Conservation (phyloP, 139 green algal genomes). For the Chlorella ohadii region DNA sequence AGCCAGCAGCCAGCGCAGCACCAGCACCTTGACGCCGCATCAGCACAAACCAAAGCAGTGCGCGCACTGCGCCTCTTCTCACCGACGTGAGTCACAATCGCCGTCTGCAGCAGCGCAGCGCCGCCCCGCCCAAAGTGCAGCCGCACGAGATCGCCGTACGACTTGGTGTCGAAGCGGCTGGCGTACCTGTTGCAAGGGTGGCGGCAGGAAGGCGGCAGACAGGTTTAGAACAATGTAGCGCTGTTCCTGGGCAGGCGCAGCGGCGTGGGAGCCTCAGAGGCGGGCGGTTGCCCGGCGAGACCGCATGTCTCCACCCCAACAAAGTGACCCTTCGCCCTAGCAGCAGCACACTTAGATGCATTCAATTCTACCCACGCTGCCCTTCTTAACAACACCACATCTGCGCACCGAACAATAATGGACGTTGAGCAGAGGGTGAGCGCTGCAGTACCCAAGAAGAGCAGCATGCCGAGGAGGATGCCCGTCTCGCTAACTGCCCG, state of each 20-base stretch:
- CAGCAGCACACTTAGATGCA: too few relatives aligned
- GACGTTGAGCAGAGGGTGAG: slow-evolving; percentile 8
- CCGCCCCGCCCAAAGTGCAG: slow-evolving; percentile 39
- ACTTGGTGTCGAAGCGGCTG: neutral
- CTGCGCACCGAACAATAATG: slow-evolving; percentile 17
- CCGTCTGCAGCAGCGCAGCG: slow-evolving; percentile 14
- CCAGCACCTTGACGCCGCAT: neutral
- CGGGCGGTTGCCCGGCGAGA: too few relatives aligned
- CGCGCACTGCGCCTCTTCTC: neutral
- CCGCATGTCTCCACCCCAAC: too few relatives aligned
- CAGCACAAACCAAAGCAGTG: neutral
- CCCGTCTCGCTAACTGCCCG: slow-evolving; percentile 27
- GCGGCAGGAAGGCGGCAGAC: too few relatives aligned
- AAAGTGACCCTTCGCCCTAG: too few relatives aligned
- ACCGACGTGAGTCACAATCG: slow-evolving; percentile 45
- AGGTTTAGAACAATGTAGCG: too few relatives aligned
- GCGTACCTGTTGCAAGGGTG: neutral
- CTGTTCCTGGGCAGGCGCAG: too few relatives aligned
- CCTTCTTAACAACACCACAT: too few relatives aligned
- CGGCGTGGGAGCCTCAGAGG: too few relatives aligned
- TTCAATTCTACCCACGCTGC: too few relatives aligned
- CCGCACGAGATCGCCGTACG: slow-evolving; percentile 35
- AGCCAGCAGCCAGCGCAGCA: neutral
- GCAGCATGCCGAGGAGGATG: neutral
- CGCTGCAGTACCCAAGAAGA: slow-evolving; percentile 10